These are phyloP conservation scores for Venturia pyrina DNA, from an alignment of 2,329 filamentous ascomycete species.

Conservation along the genomic window DNA sequence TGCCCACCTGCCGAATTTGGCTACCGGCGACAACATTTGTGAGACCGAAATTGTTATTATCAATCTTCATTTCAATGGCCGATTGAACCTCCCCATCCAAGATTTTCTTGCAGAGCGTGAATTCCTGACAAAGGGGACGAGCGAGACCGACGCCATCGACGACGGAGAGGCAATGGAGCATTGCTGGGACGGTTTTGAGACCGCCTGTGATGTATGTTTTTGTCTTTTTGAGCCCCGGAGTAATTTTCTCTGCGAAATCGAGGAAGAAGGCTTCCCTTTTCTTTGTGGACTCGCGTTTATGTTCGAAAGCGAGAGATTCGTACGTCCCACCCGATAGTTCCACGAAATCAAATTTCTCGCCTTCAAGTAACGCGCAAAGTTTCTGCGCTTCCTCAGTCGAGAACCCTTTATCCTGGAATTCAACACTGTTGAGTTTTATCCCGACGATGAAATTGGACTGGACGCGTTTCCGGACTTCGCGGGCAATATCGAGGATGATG, in stretches of 20 bases:
- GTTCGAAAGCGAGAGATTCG: slow-evolving; percentile 41
- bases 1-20: slow-evolving; percentile 44
- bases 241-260: slow-evolving; percentile 47
- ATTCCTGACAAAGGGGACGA: slow-evolving; percentile 43
- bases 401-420: slow-evolving; percentile 45
- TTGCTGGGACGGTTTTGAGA: slow-evolving; percentile 43
- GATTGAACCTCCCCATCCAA: slow-evolving; percentile 36
- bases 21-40: slow-evolving; percentile 38
- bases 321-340: slow-evolving; percentile 53
- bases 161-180: slow-evolving; percentile 43
- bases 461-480: slow-evolving; percentile 26
- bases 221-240: slow-evolving; percentile 39
- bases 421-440: slow-evolving; percentile 51
- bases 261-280: slow-evolving; percentile 51
- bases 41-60: slow-evolving; percentile 43
- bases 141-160: slow-evolving; percentile 53
- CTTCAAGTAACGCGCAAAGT: slow-evolving; percentile 40
- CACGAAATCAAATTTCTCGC: slow-evolving; percentile 45
- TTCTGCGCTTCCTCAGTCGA: slow-evolving; percentile 39
- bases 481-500: slow-evolving; percentile 50
- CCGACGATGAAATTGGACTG: slow-evolving; percentile 35
- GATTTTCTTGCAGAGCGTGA: slow-evolving; percentile 34
- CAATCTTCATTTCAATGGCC: slow-evolving; percentile 38
- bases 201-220: slow-evolving; percentile 51
- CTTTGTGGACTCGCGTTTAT: slow-evolving; percentile 44